phyloP scores from a whole-genome alignment of 192 early-diverging fungal species.

The Mortierella claussenii region DNA sequence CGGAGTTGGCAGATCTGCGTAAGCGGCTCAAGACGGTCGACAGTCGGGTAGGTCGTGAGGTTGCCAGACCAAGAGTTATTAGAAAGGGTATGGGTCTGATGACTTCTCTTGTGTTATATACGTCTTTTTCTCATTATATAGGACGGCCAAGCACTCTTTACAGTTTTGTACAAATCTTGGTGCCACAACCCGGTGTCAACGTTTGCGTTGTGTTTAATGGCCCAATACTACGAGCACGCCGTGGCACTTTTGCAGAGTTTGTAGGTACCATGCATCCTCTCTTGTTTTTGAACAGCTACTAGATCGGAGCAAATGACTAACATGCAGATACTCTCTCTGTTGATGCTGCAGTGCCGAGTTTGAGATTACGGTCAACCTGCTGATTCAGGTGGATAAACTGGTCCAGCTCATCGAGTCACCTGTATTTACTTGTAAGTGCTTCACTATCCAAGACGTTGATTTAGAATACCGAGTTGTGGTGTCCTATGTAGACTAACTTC shows the following conservation, averaged over 20 bases:
- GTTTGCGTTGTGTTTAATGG: conserved; percentile 92
- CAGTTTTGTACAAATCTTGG: conserved; percentile 91
- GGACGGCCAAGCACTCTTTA: conserved; percentile 88
- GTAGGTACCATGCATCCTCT: conserved; percentile 57
- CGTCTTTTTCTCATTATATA: conserved; percentile 24
- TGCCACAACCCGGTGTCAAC: conserved; percentile 96
- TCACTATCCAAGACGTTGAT: too few relatives aligned
- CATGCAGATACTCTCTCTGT: not conserved
- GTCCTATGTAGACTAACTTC: too few relatives aligned
- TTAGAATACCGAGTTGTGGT: too few relatives aligned
- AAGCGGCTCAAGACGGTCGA: conserved; percentile 84
- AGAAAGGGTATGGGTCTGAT: too few relatives aligned
- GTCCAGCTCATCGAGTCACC: conserved; percentile 98
- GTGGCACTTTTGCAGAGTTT: conserved; percentile 84
- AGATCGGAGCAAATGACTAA: too few relatives aligned
- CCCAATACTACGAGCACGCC: conserved; percentile 97
- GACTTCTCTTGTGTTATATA: too few relatives aligned
- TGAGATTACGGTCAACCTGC: conserved; percentile 92
- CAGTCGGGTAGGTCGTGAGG: conserved; percentile 50
- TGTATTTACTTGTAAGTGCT: conserved; percentile 91
- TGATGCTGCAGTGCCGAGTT: conserved; percentile 72
- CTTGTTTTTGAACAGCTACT: too few relatives aligned
- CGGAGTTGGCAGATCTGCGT: conserved; percentile 87
- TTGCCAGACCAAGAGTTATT: too few relatives aligned
- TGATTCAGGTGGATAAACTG: conserved; percentile 98